Percentiles rank a stretch among this genome's conserved stretches.
phyloP scores from a whole-genome alignment of 1,284 basidiomycete genomes.

The Puccinia horiana region DNA sequence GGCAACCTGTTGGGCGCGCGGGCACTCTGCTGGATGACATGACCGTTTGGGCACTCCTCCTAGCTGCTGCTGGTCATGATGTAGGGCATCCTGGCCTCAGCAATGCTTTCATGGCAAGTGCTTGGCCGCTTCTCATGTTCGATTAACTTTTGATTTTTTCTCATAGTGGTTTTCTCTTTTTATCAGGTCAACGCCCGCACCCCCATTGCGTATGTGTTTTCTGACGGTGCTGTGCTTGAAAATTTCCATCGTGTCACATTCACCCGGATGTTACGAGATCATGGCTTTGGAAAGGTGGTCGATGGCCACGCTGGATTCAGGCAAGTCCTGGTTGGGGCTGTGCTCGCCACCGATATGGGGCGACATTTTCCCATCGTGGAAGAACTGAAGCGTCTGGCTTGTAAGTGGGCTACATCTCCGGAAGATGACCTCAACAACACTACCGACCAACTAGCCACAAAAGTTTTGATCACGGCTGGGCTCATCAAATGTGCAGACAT shows the following conservation, averaged over 20 bases:
- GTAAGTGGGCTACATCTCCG: constrained; percentile 46
- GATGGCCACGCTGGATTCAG: constrained; percentile 63
- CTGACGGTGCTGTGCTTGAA: constrained; percentile 83
- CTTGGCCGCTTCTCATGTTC: background rate
- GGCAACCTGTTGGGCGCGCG: constrained; percentile 60
- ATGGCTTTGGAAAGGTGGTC: constrained; percentile 67
- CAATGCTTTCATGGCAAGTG: constrained; percentile 83
- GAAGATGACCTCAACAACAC: constrained; percentile 52
- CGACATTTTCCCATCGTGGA: constrained; percentile 82
- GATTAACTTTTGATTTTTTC: background rate
- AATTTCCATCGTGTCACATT: constrained; percentile 88
- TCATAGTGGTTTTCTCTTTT: background rate
- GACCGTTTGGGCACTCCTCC: constrained; percentile 78
- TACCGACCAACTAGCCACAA: constrained; percentile 62
- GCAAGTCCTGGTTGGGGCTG: constrained; percentile 72
- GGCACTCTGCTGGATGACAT: constrained; percentile 64
- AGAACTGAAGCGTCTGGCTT: constrained; percentile 64
- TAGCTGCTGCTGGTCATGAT: constrained; percentile 91
- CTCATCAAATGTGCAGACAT: constrained; percentile 95
- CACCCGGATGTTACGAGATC: constrained; percentile 75
- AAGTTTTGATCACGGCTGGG: constrained; percentile 79
- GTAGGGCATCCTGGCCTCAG: constrained; percentile 90
- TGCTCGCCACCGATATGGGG: constrained; percentile 90
- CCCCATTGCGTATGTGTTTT: constrained; percentile 81
- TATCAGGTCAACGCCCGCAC: constrained; percentile 83